Evolutionary conservation across 2,329 filamentous ascomycete species (phyloP).

Genomic region (Xylaria digitata): DNA sequence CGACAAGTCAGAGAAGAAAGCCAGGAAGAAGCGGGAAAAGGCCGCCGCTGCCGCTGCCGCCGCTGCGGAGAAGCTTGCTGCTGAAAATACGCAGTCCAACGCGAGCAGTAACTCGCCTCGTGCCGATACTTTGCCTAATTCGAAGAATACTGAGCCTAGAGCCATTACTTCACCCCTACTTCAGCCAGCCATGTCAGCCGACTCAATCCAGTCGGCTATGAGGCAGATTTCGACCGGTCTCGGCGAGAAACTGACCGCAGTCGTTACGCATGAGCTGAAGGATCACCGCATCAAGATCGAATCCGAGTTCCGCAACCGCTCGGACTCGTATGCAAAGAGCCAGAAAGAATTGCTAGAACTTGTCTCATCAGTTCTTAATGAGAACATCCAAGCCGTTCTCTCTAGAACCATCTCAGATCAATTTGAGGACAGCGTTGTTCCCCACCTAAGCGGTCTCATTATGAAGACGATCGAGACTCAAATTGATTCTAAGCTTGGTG

Average conservation of each 20-base stretch:
- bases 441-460: conserved; percentile 75
- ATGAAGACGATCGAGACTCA: conserved; percentile 76
- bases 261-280: conserved; percentile 63
- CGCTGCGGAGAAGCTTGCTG: conserved; percentile 51
- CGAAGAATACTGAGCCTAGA: conserved; percentile 51
- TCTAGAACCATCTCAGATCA: conserved; percentile 79
- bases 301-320: conserved; percentile 70
- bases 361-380: conserved; percentile 70
- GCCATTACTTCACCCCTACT: conserved; percentile 39
- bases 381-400: conserved; percentile 77
- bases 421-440: conserved; percentile 80
- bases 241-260: conserved; percentile 58
- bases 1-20: conserved; percentile 51
- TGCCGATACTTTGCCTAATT: conserved; percentile 46
- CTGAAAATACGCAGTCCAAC: conserved; percentile 55
- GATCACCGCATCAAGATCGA: conserved; percentile 72
- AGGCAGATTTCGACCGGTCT: conserved; percentile 65
- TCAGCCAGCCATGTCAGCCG: conserved; percentile 49
- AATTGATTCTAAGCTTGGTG: conserved; percentile 74
- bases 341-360: conserved; percentile 67
- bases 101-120: conserved; percentile 53
- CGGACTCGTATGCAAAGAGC: conserved; percentile 63
- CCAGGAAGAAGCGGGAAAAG: conserved; percentile 65
- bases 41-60: conserved; percentile 56
- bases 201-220: conserved; percentile 66